Conservation (phyloP, 2,329 filamentous ascomycete genomes). For the Tolypocladium album region DNA sequence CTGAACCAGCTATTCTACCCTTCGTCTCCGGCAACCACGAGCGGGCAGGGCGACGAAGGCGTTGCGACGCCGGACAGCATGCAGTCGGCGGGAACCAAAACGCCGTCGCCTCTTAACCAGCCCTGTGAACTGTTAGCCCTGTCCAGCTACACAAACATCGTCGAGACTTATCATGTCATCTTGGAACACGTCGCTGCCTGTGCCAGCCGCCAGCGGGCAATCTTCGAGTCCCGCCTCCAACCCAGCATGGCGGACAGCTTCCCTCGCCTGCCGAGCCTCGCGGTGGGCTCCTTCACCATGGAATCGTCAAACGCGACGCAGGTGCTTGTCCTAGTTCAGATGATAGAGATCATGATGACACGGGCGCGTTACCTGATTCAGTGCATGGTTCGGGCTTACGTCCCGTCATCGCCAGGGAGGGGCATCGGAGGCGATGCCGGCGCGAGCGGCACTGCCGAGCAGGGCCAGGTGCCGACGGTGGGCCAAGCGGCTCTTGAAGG, state of each 20-base stretch:
- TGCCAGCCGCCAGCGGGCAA: background rate
- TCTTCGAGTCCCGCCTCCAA: background rate
- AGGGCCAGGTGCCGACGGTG: background rate
- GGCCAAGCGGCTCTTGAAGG: background rate
- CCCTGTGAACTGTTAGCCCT: background rate
- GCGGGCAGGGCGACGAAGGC: background rate
- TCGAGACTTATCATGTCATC: background rate
- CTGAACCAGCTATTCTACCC: background rate
- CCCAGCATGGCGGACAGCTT: background rate
- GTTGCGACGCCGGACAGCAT: background rate
- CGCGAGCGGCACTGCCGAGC: background rate
- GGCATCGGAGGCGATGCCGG: no score
- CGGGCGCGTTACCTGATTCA: background rate
- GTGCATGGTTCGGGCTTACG: background rate
- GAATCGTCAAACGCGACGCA: background rate
- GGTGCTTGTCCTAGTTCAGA: background rate
- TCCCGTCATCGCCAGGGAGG: background rate
- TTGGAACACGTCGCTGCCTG: background rate
- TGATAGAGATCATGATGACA: background rate
- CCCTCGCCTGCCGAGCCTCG: background rate
- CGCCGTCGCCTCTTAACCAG: background rate
- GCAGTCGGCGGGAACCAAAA: background rate
- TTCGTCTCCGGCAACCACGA: background rate
- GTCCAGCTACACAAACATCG: background rate
- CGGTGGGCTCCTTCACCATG: background rate